A percentile compares a stretch with the other conserved stretches of the same genome.
Conservation (phyloP, 2,329 filamentous ascomycete genomes). For the Colletotrichum viniferum region DNA sequence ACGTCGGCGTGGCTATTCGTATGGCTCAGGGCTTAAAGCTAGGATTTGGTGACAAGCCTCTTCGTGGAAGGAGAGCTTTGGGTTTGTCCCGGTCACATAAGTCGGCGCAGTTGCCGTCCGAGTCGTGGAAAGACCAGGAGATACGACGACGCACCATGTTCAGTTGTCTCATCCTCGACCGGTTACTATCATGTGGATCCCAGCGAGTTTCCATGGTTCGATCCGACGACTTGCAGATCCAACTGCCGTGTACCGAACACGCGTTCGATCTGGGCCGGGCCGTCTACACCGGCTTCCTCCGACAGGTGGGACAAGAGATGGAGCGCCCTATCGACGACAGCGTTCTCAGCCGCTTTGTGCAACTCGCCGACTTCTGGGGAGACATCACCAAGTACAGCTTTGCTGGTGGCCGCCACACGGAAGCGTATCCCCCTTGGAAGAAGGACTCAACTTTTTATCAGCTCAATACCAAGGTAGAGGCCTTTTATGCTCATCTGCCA, state of each 20-base stretch:
- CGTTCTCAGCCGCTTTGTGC: constrained; percentile 56
- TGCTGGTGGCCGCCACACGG: constrained; percentile 54
- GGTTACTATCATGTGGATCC: constrained; percentile 69
- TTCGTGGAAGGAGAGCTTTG: constrained; percentile 19
- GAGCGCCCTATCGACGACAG: constrained; percentile 43
- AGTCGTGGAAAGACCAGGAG: constrained; percentile 51
- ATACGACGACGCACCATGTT: constrained; percentile 73
- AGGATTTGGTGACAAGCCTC: constrained; percentile 56
- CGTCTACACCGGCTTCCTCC: constrained; percentile 56
- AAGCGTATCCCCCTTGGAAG: constrained; percentile 63
- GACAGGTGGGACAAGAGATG: constrained; percentile 19
- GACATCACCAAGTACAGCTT: constrained; percentile 63
- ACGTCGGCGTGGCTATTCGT: constrained; percentile 67
- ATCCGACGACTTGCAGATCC: constrained; percentile 64
- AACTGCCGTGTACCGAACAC: constrained; percentile 70
- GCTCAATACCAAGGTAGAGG: constrained; percentile 54
- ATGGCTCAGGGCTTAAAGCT: constrained; percentile 67
- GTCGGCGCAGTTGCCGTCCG: constrained; percentile 7
- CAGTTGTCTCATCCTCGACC: constrained; percentile 75
- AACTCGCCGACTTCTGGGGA: constrained; percentile 64
- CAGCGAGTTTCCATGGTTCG: constrained; percentile 64
- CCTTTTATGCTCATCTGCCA: constrained; percentile 47
- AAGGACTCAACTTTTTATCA: constrained; percentile 56
- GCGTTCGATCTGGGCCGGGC: constrained; percentile 67
- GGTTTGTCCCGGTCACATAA: constrained; percentile 9